Base-by-base conservation (phyloP, 495 filamentous ascomycete genomes). In the Trichoderma orchidacearum region DNA sequence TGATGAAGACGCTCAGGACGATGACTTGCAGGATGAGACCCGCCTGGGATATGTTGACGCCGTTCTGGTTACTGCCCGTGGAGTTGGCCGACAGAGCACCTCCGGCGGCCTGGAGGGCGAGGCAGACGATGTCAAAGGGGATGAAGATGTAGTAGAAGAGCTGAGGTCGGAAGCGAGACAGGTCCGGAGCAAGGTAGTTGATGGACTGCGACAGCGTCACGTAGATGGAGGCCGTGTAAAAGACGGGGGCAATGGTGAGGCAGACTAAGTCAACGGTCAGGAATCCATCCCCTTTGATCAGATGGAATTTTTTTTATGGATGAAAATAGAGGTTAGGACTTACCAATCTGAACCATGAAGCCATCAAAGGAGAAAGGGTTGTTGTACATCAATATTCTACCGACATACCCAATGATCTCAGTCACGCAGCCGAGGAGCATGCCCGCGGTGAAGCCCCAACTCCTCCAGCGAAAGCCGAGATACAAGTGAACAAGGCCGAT, bases 211-310 rank as follows among this genome's bases (percentile, higher is more conserved):
- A 66, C 15, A 77, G 64, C n/a, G 77, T 81, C 54, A 83, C 66
- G 64, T 85, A 85, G 56, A 84, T 78, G 15, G 73, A 79, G 0
- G 81, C 81, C 13, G 78, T 73, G 58, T 78, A 72, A 60, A 78
- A 84, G 29, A 80, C 75, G 0, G 82, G 82, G 1, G 70, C 79
- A 30, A 78, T 69, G 9, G 75, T 80, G 25, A 85, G 69, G 55
- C 77, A 81, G 58, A 81, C 68, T 68, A 35, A 2, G 8, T 13
- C 29, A 13, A 41, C 38, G 1, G 29, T 51, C 38, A 53, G 35
- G 11, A 12, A 5, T 52, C 13, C 8, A n/a, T 21, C 25, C 41
- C 18, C 41, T 50, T 12, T n/a, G n/a, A n/a, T n/a, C n/a, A 52
- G 13, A 27, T 27, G 11, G 21, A 52, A 23, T 4, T 28, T 18